Base-by-base conservation (phyloP, 768 basidiomycete genomes). In the Russula griseocarnosa region DNA sequence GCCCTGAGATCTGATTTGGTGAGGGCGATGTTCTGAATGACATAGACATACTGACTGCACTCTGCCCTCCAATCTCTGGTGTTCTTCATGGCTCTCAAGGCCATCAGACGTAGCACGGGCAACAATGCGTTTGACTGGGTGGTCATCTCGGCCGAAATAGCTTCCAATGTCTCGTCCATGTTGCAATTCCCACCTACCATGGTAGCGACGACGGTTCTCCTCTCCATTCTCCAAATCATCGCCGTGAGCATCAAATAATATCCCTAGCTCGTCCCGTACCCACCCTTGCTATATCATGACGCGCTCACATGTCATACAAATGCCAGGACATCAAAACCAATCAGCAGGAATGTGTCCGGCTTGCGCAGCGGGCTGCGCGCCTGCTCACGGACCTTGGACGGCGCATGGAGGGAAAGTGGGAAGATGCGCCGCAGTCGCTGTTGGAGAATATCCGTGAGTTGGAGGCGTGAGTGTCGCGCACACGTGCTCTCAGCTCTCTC, bases 321-420 rank as follows among this genome's bases (percentile, higher is more conserved):
- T 11, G 14, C 24, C 6, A 69, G 68, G 67, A 62, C 16, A 49
- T 70, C 52, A 66, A 69, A 44, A 38, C n/a, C 38, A 70, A 69
- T 46, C 68, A 69, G 49, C 55, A 64, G 22, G 69, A 64, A 11
- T 70, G 69, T 42, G 7, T 52, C 11, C 65, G 51, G 13, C 62
- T 70, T 9, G 68, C 69, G 5, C 62, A 66, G 14, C 50, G 68
- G 18, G 61, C 68, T 1, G 61, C 68, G 18, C 65, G 61, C n/a
- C 44, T 69, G 24, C 66, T 70, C 18, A 30, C 46, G 30, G 61
- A 59, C 20, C 26, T 70, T 0, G 67, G 62, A n/a, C 54, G n/a
- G 30, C 69, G 63, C 24, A 70, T 70, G 69, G 68, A 70, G 32
- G 69, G 69, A 38, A 70, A 64, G 57, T 70, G 69, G 69, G 69